These are phyloP conservation scores for Hondaea fermentalgiana DNA, from an alignment of 108 stramenopile species.

Conservation along the genomic window DNA sequence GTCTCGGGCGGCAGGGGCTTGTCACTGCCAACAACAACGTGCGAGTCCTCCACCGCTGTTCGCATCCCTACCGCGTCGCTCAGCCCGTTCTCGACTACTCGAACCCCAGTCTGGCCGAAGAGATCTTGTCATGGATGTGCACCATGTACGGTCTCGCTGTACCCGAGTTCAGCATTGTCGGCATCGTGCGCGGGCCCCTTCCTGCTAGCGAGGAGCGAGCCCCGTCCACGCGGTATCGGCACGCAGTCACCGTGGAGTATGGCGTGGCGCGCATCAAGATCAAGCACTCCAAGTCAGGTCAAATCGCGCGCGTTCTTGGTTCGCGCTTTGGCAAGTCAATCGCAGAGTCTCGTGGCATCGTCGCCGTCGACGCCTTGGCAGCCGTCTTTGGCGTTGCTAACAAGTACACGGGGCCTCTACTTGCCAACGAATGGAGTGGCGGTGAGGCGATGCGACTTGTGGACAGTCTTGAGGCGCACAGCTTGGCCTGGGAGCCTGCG, in stretches of 20 bases:
- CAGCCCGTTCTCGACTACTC: neutral
- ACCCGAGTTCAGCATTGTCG: neutral
- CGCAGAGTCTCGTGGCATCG: neutral
- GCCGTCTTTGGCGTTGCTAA: neutral
- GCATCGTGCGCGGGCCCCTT: neutral
- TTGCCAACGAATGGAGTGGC: neutral
- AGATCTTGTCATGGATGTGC: neutral
- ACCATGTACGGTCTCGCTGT: neutral
- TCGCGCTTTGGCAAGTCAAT: neutral
- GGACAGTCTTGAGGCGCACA: neutral
- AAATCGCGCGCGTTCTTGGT: neutral
- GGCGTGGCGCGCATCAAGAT: neutral
- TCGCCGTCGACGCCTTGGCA: neutral
- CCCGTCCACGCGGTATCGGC: neutral
- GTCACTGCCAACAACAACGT: neutral
- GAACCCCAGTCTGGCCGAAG: neutral
- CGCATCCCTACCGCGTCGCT: neutral
- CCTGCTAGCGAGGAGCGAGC: neutral
- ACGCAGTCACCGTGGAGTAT: neutral
- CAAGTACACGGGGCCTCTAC: neutral
- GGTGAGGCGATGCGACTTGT: conserved; percentile 3
- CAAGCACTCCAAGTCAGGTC: neutral
- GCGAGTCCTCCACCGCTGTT: neutral
- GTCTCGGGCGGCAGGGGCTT: neutral
- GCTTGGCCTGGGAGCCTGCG: conserved; percentile 1